phyloP scores from a whole-genome alignment of 805 yeast species.

The Candida anglica region DNA sequence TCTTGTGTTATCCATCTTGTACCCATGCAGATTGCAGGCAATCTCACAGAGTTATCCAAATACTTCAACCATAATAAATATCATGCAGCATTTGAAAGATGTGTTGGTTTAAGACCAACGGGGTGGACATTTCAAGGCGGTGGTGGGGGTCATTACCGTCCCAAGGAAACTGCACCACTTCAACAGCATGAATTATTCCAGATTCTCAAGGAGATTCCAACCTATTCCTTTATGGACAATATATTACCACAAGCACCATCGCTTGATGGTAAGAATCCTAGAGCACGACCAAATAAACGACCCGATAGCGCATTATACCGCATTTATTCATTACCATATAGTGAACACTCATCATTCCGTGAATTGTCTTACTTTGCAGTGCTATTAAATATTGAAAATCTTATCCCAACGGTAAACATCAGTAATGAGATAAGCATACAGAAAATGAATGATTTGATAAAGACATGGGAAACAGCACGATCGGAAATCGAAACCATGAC shows the following conservation, averaged over 20 bases:
- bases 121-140: conserved; percentile 70
- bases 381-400: conserved; percentile 42
- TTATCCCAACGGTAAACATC: conserved; percentile 78
- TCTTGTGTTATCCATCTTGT: conserved; percentile 61
- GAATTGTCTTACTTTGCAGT: conserved; percentile 70
- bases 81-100: conserved; percentile 46
- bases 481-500: too few species aligned
- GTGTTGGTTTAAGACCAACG: conserved; percentile 80
- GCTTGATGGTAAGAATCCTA: conserved; percentile 12
- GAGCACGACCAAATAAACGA: conserved; percentile 9
- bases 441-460: conserved; percentile 30
- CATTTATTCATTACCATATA: conserved; percentile 73
- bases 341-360: conserved; percentile 88
- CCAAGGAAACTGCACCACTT: conserved; percentile 1
- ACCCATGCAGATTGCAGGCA: conserved; percentile 55
- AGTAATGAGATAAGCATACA: conserved; percentile 18
- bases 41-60: conserved; percentile 40
- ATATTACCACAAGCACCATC: conserved; percentile 25
- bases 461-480: conserved; percentile 21
- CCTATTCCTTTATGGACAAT: conserved; percentile 21
- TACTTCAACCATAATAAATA: conserved; percentile 48
- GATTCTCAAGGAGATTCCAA: conserved; percentile 14
- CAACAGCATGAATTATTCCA: conserved; percentile 5
- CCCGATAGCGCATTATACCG: conserved; percentile 31
- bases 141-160: too few species aligned